Evolutionary conservation across 805 yeast genomes (phyloP).

Genomic region (Nakazawaea wickerhamii): DNA sequence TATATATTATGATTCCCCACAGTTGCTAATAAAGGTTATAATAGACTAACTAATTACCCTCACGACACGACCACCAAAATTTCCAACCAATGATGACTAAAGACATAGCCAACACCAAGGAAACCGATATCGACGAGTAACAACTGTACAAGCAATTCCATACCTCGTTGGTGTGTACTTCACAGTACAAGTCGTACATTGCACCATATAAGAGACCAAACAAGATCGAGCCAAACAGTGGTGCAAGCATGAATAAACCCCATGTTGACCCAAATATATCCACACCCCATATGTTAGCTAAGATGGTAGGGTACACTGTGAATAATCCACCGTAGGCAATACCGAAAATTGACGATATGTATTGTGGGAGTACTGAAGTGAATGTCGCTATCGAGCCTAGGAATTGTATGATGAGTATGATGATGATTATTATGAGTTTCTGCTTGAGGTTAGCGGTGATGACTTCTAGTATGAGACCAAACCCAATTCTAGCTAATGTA

Average conservation of each 20-base stretch:
- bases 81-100: slow-evolving; percentile 13
- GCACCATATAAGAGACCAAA: slow-evolving; percentile 69
- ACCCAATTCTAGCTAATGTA: slow-evolving; percentile 24
- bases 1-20: background rate
- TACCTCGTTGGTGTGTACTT: slow-evolving; percentile 11
- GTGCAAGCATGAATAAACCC: slow-evolving; percentile 86
- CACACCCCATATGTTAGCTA: slow-evolving; percentile 82
- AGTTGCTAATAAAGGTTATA: too few relatives aligned
- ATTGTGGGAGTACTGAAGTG: slow-evolving; percentile 6
- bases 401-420: slow-evolving; percentile 6
- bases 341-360: slow-evolving; percentile 52
- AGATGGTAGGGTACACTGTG: slow-evolving; percentile 80
- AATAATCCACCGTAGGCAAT: slow-evolving; percentile 76
- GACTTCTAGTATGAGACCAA: slow-evolving; percentile 16
- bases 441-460: background rate
- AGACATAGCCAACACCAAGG: background rate
- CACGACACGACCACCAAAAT: slow-evolving; percentile 14
- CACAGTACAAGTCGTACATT: slow-evolving; percentile 44
- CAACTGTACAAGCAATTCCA: slow-evolving; percentile 13
- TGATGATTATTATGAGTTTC: slow-evolving; percentile 1
- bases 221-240: slow-evolving; percentile 72
- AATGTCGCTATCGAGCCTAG: slow-evolving; percentile 5
- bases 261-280: slow-evolving; percentile 88
- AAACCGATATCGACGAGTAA: slow-evolving; percentile 5
- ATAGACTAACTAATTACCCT: too few relatives aligned